These are phyloP conservation scores for Ceratocystis alfenasii DNA, from an alignment of 2,329 filamentous ascomycete genomes.

Conservation along the genomic window DNA sequence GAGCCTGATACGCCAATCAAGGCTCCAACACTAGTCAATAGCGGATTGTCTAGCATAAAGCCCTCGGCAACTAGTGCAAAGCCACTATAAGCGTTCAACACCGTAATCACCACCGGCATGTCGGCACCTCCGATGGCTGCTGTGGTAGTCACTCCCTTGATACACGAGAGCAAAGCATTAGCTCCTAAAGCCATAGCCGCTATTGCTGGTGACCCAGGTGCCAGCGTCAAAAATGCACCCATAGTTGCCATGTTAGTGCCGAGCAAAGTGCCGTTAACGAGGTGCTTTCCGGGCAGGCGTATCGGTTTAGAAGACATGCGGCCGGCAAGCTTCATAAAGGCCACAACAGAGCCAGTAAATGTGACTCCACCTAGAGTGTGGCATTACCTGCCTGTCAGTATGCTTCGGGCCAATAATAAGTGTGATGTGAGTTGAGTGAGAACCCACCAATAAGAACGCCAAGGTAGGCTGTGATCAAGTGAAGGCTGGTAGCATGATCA, in stretches of 20 bases:
- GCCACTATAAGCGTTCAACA: slow-evolving; percentile 80
- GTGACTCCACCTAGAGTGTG: slow-evolving; percentile 52
- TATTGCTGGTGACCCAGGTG: slow-evolving; percentile 64
- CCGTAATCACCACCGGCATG: slow-evolving; percentile 86
- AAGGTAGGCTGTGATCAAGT: slow-evolving; percentile 75
- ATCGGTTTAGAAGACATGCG: slow-evolving; percentile 69
- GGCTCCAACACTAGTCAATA: slow-evolving; percentile 74
- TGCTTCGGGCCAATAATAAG: no score
- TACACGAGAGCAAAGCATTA: slow-evolving; percentile 66
- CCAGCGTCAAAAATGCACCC: slow-evolving; percentile 71
- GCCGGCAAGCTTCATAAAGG: slow-evolving; percentile 76
- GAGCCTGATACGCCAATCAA: slow-evolving; percentile 82
- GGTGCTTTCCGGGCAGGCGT: slow-evolving; percentile 59
- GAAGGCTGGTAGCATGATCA: slow-evolving; percentile 58
- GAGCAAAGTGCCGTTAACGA: slow-evolving; percentile 62
- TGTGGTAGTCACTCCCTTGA: slow-evolving; percentile 80
- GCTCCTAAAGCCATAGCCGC: slow-evolving; percentile 66
- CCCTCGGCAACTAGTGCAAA: slow-evolving; percentile 85
- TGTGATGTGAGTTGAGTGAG: neutral
- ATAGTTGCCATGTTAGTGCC: slow-evolving; percentile 70
- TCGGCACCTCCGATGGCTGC: slow-evolving; percentile 85
- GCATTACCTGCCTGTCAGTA: neutral
- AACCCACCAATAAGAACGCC: slow-evolving; percentile 63
- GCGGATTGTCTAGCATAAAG: slow-evolving; percentile 78
- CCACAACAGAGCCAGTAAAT: slow-evolving; percentile 82